Percentiles rank a stretch among this genome's conserved stretches.
Conservation (phyloP, 495 filamentous ascomycete genomes). For the Podospora appendiculata region DNA sequence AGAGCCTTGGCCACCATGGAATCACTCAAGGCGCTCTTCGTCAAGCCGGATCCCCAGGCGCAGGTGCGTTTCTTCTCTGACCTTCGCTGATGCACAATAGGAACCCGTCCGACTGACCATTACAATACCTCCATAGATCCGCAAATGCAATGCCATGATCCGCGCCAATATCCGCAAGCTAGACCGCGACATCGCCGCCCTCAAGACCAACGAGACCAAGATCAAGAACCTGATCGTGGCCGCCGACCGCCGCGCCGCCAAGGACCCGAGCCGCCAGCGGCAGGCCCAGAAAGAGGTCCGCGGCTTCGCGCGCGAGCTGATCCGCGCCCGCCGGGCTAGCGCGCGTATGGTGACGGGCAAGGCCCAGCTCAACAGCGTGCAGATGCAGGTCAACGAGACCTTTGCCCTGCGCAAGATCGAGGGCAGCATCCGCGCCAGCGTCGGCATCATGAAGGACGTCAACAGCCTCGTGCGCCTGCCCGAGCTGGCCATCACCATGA, state of each 20-base stretch:
- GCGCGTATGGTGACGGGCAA: slow-evolving; percentile 72
- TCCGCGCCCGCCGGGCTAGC: slow-evolving; percentile 70
- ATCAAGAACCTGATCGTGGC: slow-evolving; percentile 77
- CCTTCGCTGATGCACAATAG: neutral
- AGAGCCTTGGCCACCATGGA: slow-evolving; percentile 57
- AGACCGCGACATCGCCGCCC: slow-evolving; percentile 78
- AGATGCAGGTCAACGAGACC: slow-evolving; percentile 97
- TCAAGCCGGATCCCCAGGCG: slow-evolving; percentile 82
- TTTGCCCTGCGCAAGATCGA: slow-evolving; percentile 96
- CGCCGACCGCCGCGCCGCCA: slow-evolving; percentile 69
- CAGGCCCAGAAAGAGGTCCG: slow-evolving; percentile 74
- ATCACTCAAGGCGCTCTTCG: slow-evolving; percentile 77
- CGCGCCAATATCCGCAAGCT: slow-evolving; percentile 88
- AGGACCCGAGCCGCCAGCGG: slow-evolving; percentile 60
- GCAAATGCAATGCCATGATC: slow-evolving; percentile 92
- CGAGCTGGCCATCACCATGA: slow-evolving; percentile 84
- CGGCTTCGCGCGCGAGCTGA: slow-evolving; percentile 78
- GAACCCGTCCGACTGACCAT: slow-evolving; percentile 22
- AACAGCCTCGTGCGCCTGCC: slow-evolving; percentile 79
- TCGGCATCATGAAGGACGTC: slow-evolving; percentile 95
- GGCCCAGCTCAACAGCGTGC: slow-evolving; percentile 86
- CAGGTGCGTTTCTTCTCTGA: slow-evolving; percentile 50
- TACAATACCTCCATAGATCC: slow-evolving; percentile 44
- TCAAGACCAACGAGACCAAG: slow-evolving; percentile 71
- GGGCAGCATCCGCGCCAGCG: slow-evolving; percentile 77